Evolutionary conservation across 805 yeast species (phyloP).

Genomic region (Candida palmyrensis): DNA sequence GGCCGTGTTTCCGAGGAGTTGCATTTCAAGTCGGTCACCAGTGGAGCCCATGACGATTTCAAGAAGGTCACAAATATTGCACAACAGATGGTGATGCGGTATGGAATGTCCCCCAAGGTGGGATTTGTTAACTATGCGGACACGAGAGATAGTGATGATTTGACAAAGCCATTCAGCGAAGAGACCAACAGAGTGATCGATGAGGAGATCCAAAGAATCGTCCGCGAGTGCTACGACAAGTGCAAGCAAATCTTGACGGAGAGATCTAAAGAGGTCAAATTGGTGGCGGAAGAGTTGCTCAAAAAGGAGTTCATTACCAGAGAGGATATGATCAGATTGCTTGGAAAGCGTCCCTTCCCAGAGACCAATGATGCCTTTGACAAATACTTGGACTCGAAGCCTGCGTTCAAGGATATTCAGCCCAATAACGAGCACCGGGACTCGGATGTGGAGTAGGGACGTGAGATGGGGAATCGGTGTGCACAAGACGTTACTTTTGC

Average conservation of each 20-base stretch:
- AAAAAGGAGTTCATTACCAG: constrained; percentile 87
- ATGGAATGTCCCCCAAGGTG: constrained; percentile 86
- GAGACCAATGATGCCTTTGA: constrained; percentile 90
- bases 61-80: constrained; percentile 95
- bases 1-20: constrained; percentile 96
- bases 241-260: constrained; percentile 68
- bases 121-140: constrained; percentile 81
- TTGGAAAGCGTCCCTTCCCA: constrained; percentile 90
- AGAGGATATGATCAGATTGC: constrained; percentile 83
- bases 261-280: constrained; percentile 69
- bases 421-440: constrained; percentile 24
- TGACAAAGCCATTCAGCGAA: constrained; percentile 86
- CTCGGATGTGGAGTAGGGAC: constrained; percentile 9
- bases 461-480: too few species aligned
- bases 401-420: constrained; percentile 35
- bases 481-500: too few species aligned
- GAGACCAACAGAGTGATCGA: constrained; percentile 80
- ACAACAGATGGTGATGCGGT: constrained; percentile 81
- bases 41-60: constrained; percentile 96
- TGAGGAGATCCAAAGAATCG: constrained; percentile 72
- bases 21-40: constrained; percentile 85
- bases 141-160: constrained; percentile 57
- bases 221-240: constrained; percentile 65
- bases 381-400: constrained; percentile 53
- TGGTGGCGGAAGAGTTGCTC: constrained; percentile 83